Evolutionary conservation across 2,329 filamentous ascomycete genomes (phyloP).

Genomic region (Fusarium palustre): DNA sequence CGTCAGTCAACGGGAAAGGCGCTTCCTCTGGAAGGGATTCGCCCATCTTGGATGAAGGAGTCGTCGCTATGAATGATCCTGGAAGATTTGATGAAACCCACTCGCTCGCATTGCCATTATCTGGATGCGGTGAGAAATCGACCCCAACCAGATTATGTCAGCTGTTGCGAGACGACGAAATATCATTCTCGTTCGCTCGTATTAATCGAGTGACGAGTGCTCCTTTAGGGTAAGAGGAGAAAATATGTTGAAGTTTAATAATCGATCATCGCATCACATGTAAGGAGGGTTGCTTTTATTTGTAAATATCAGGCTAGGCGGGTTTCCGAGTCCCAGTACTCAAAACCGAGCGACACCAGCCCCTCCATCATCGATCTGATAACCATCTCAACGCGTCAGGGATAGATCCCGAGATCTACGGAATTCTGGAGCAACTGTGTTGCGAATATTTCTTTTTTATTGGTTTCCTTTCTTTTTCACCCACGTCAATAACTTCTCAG

Average conservation of each 20-base stretch:
- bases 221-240: background rate
- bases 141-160: conserved; percentile 40
- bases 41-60: conserved; percentile 53
- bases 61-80: conserved; percentile 6
- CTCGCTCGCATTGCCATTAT: conserved; percentile 7
- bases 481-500: background rate
- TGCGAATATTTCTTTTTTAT: background rate
- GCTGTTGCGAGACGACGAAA: conserved; percentile 12
- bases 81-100: conserved; percentile 10
- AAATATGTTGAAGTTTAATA: background rate
- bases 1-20: conserved; percentile 70
- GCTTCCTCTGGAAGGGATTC: conserved; percentile 55
- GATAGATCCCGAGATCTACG: conserved; percentile 13
- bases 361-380: conserved; percentile 40
- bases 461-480: background rate
- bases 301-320: conserved; percentile 4
- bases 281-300: conserved; percentile 1
- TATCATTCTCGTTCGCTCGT: background rate
- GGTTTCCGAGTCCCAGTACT: conserved; percentile 5
- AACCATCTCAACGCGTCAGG: conserved; percentile 32
- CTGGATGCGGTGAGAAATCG: conserved; percentile 33
- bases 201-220: conserved; percentile 1
- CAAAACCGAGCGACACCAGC: conserved; percentile 13
- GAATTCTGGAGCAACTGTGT: conserved; percentile 8
- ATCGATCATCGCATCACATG: conserved; percentile 34